Evolutionary conservation across 2,329 filamentous ascomycete genomes (phyloP).

Genomic region (Dothistroma pini): DNA sequence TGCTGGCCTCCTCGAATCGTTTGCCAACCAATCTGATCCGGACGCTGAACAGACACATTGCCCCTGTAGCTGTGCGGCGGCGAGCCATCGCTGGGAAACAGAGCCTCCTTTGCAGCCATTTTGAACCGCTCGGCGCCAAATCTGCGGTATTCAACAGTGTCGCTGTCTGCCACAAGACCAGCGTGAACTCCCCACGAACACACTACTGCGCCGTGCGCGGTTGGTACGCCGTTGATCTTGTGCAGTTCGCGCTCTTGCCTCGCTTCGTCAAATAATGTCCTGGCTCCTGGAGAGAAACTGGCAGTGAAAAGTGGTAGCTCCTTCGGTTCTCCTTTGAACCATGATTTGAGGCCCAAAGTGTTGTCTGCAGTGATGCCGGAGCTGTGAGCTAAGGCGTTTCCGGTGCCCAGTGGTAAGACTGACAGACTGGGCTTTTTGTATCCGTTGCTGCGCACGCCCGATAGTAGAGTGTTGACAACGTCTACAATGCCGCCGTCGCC

Average conservation of each 20-base stretch:
- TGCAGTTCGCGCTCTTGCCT: slow-evolving; percentile 41
- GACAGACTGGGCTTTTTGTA: slow-evolving; percentile 54
- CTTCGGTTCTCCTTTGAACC: slow-evolving; percentile 35
- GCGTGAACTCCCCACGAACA: slow-evolving; percentile 89
- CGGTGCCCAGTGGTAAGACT: slow-evolving; percentile 48
- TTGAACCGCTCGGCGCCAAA: slow-evolving; percentile 75
- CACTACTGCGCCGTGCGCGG: slow-evolving; percentile 71
- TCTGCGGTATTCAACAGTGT: slow-evolving; percentile 74
- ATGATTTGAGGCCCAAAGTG: slow-evolving; percentile 41
- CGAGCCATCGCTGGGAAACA: slow-evolving; percentile 56
- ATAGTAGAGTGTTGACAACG: slow-evolving; percentile 64
- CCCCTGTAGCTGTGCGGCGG: slow-evolving; percentile 56
- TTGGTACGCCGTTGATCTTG: slow-evolving; percentile 31
- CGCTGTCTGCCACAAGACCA: slow-evolving; percentile 83
- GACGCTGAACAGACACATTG: slow-evolving; percentile 44
- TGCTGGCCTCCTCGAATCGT: slow-evolving; percentile 50
- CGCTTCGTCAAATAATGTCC: slow-evolving; percentile 42
- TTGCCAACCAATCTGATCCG: slow-evolving; percentile 29
- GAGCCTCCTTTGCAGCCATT: slow-evolving; percentile 74
- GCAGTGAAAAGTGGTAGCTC: slow-evolving; percentile 44
- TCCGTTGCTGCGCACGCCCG: slow-evolving; percentile 44
- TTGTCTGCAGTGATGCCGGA: slow-evolving; percentile 37
- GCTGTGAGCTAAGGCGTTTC: slow-evolving; percentile 48
- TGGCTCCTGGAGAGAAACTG: slow-evolving; percentile 44
- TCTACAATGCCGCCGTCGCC: slow-evolving; percentile 87